phyloP scores from a whole-genome alignment of 108 stramenopile species.

The Bacterosira constricta region DNA sequence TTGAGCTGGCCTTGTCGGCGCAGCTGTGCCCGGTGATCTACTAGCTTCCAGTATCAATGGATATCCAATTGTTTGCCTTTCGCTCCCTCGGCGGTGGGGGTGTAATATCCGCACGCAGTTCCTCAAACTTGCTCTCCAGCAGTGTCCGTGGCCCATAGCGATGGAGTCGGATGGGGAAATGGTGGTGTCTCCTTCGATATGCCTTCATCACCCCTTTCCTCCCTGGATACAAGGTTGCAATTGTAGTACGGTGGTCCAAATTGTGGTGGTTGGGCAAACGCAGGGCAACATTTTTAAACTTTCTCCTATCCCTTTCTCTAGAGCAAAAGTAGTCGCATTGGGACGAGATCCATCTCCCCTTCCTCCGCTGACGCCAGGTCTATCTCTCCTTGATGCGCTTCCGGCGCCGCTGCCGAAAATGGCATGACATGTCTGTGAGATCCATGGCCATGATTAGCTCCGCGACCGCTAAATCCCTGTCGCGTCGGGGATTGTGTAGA shows the following conservation, averaged over 20 bases:
- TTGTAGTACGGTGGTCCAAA: background rate
- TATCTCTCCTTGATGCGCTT: background rate
- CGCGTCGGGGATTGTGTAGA: background rate
- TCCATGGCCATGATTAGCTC: background rate
- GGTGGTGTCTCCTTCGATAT: background rate
- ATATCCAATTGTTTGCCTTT: background rate
- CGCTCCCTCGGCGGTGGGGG: background rate
- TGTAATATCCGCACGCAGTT: background rate
- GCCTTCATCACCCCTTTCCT: background rate
- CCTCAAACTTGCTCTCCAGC: background rate
- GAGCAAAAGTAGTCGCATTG: background rate
- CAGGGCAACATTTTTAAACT: background rate
- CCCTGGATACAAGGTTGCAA: background rate
- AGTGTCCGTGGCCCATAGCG: background rate
- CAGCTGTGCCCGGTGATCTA: background rate
- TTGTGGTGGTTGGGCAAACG: background rate
- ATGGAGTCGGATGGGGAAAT: background rate
- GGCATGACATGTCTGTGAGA: background rate
- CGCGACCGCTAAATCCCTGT: background rate
- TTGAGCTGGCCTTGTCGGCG: background rate
- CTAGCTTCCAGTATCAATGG: background rate
- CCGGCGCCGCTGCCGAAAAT: background rate
- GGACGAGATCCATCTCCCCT: background rate
- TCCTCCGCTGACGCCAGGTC: background rate
- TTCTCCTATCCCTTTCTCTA: background rate